Percentiles rank a stretch among this genome's conserved stretches.
These are phyloP conservation scores for Ramaria sp. DNA, from an alignment of 768 basidiomycete species.

Conservation along the genomic window DNA sequence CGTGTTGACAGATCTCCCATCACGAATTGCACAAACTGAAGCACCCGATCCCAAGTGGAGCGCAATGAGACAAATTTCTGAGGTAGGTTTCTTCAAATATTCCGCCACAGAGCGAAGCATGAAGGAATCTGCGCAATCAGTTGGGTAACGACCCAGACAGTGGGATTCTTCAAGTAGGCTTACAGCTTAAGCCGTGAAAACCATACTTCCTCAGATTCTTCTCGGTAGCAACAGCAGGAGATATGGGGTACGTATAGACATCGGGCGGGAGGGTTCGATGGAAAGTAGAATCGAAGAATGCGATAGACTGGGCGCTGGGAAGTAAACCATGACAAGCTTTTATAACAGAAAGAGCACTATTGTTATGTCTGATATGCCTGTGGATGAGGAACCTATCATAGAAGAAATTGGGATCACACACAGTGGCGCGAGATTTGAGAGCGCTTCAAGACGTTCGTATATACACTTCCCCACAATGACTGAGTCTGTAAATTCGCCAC, in stretches of 20 bases:
- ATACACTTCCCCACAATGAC: constrained; percentile 58
- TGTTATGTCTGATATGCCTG: constrained; percentile 40
- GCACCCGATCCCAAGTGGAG: constrained; percentile 90
- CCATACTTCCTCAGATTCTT: constrained; percentile 82
- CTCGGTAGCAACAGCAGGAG: constrained; percentile 46
- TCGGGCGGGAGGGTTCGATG: constrained; percentile 68
- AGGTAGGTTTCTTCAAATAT: constrained; percentile 43
- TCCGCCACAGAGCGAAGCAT: constrained; percentile 55
- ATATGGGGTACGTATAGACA: constrained; percentile 71
- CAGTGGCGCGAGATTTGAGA: constrained; percentile 77
- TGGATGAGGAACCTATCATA: constrained; percentile 5
- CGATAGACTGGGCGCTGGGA: constrained; percentile 60
- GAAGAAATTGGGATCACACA: constrained; percentile 25
- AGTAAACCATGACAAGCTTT: constrained; percentile 49
- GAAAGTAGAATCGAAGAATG: constrained; percentile 85
- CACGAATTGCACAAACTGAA: constrained; percentile 63
- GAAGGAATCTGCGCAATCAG: constrained; percentile 38
- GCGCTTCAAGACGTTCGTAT: constrained; percentile 58
- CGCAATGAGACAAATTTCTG: constrained; percentile 61
- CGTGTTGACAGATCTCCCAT: constrained; percentile 72
- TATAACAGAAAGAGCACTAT: constrained; percentile 49
- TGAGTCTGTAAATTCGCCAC: constrained; percentile 66
- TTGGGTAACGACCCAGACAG: neutral
- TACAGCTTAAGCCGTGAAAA: constrained; percentile 79
- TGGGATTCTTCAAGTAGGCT: constrained; percentile 12